These are phyloP conservation scores for Sequoiadendron giganteum DNA, from an alignment of 75 land plant species.

Conservation along the genomic window DNA sequence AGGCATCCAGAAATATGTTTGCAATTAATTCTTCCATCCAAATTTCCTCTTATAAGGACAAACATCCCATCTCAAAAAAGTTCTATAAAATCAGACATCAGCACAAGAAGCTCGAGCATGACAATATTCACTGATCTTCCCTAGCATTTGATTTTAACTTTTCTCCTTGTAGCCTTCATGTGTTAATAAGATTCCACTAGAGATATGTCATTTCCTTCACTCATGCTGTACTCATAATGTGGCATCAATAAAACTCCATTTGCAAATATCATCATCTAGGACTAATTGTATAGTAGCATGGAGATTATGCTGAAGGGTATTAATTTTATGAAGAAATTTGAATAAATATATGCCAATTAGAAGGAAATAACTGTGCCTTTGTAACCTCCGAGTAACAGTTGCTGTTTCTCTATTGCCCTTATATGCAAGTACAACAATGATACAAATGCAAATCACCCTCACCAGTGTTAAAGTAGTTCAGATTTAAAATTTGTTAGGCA, in stretches of 20 bases:
- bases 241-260: not conserved
- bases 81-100: not conserved
- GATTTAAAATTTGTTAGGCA: not conserved
- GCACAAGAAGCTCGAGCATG: not conserved
- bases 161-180: not conserved
- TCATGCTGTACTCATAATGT: not conserved
- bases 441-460: not conserved
- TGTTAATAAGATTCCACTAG: not conserved
- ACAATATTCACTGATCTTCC: not conserved
- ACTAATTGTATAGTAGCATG: not conserved
- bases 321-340: not conserved
- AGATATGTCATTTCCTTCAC: not conserved
- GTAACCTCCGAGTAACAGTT: not conserved
- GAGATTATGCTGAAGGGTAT: not conserved
- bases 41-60: too few species aligned
- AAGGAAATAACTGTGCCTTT: not conserved
- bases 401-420: too few species aligned
- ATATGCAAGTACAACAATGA: not conserved
- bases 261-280: not conserved
- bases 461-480: not conserved
- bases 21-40: too few species aligned
- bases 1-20: too few species aligned
- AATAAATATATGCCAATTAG: too few species aligned
- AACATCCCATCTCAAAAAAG: too few species aligned
- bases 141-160: not conserved